These are phyloP conservation scores for Rhazya stricta DNA, from an alignment of 257 asterid genomes.

Conservation along the genomic window DNA sequence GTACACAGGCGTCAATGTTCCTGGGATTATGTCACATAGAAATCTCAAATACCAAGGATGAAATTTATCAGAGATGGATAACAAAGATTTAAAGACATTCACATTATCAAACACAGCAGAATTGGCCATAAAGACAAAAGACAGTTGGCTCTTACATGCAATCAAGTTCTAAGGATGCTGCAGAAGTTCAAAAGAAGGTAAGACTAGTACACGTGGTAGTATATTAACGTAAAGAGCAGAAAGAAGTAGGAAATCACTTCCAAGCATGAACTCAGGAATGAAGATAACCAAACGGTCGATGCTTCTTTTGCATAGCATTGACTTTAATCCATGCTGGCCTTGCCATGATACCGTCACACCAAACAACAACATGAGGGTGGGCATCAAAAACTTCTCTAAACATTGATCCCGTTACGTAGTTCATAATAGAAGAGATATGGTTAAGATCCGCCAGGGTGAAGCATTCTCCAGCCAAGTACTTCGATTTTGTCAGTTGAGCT, in stretches of 20 bases:
- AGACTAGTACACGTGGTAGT: too few relatives aligned
- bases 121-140: too few relatives aligned
- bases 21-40: too few relatives aligned
- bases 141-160: neutral
- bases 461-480: slow-evolving; percentile 52
- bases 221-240: too few relatives aligned
- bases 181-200: neutral
- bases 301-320: slow-evolving; percentile 21
- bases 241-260: neutral
- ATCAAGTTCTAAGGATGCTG: neutral
- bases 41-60: too few relatives aligned
- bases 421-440: slow-evolving; percentile 40
- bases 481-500: slow-evolving; percentile 34
- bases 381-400: slow-evolving; percentile 32
- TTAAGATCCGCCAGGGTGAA: slow-evolving; percentile 56
- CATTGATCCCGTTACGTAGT: slow-evolving; percentile 35
- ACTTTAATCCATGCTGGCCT: slow-evolving; percentile 54
- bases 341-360: slow-evolving; percentile 46
- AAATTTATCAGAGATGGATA: too few relatives aligned
- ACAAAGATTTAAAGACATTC: too few relatives aligned
- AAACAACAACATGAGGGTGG: slow-evolving; percentile 46
- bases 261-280: neutral
- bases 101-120: neutral
- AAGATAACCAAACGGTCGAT: neutral
- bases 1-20: too few relatives aligned